Percentiles rank a stretch among this genome's conserved stretches.
These are phyloP conservation scores for Kluyveromyces starmeri DNA, from an alignment of 805 yeast genomes.

Conservation along the genomic window DNA sequence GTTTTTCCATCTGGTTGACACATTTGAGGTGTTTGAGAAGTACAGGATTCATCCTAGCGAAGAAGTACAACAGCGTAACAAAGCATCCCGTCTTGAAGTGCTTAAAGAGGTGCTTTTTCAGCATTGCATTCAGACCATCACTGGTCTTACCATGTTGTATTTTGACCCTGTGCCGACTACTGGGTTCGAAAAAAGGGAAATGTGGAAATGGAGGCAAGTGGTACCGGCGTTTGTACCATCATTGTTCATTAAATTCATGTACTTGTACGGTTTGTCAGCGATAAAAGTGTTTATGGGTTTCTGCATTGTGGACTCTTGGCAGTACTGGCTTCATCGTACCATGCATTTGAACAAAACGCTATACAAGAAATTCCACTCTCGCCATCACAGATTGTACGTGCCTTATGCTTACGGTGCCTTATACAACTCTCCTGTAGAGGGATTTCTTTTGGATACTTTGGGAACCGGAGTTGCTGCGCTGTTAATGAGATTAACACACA, in stretches of 20 bases:
- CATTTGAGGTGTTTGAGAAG: slow-evolving; percentile 62
- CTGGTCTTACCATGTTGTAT: slow-evolving; percentile 48
- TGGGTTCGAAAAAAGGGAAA: slow-evolving; percentile 41
- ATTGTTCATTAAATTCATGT: slow-evolving; percentile 39
- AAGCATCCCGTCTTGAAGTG: slow-evolving; percentile 61
- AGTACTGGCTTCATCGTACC: slow-evolving; percentile 75
- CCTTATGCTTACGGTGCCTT: slow-evolving; percentile 97
- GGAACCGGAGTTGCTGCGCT: slow-evolving; percentile 84
- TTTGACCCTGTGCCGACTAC: slow-evolving; percentile 49
- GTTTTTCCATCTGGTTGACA: slow-evolving; percentile 69
- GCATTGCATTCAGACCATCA: slow-evolving; percentile 71
- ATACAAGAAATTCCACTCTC: slow-evolving; percentile 79
- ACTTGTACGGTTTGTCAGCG: slow-evolving; percentile 55
- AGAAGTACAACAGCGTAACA: slow-evolving; percentile 70
- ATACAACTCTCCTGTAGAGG: slow-evolving; percentile 91
- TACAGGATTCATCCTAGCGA: slow-evolving; percentile 90
- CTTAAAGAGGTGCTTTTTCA: slow-evolving; percentile 75
- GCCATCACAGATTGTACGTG: slow-evolving; percentile 89
- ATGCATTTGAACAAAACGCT: slow-evolving; percentile 79
- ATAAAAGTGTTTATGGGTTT: slow-evolving; percentile 56
- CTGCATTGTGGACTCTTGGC: slow-evolving; percentile 87
- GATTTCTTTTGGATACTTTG: slow-evolving; percentile 80
- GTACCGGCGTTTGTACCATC: slow-evolving; percentile 37
- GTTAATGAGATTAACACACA: slow-evolving; percentile 53
- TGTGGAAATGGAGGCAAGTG: slow-evolving; percentile 36